Conservation (phyloP, 2,329 filamentous ascomycete species). For the Aspergillus arachidicola region DNA sequence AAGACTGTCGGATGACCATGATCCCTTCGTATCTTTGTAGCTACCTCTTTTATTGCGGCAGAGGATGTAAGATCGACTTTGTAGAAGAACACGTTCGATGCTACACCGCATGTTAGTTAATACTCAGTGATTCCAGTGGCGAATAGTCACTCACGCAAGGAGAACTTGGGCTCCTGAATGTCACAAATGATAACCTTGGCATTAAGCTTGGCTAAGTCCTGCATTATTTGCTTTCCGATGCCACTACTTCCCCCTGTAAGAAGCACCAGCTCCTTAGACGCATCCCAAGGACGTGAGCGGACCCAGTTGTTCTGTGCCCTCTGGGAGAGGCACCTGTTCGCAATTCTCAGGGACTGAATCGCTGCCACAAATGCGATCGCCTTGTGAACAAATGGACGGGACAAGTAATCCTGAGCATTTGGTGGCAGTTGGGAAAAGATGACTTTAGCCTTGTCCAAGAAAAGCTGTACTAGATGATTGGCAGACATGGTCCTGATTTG, state of each 20-base stretch:
- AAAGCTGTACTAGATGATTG: not conserved
- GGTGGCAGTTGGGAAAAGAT: not conserved
- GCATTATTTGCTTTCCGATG: slow-evolving; percentile 24
- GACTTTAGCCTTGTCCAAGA: not conserved
- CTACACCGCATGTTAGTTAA: slow-evolving; percentile 8
- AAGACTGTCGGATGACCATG: slow-evolving; percentile 51
- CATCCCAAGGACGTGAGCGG: slow-evolving; percentile 9
- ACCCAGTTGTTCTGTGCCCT: slow-evolving; percentile 7
- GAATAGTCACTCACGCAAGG: slow-evolving; percentile 25
- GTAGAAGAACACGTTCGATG: slow-evolving; percentile 40
- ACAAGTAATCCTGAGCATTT: not conserved
- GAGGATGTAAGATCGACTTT: slow-evolving; percentile 39
- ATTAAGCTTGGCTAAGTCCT: slow-evolving; percentile 15
- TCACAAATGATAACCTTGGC: slow-evolving; percentile 32
- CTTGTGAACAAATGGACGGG: not conserved
- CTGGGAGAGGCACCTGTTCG: not conserved
- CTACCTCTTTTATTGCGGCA: slow-evolving; percentile 33
- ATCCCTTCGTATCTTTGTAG: slow-evolving; percentile 40
- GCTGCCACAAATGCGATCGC: not conserved
- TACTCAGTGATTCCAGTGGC: not conserved
- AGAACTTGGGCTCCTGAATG: slow-evolving; percentile 34
- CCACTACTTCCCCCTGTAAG: slow-evolving; percentile 25
- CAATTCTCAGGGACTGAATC: not conserved
- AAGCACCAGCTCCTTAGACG: slow-evolving; percentile 20
- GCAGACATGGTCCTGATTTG: not conserved